These are phyloP conservation scores for Asterochloris sp. DNA, from an alignment of 139 green algal species.

Conservation along the genomic window DNA sequence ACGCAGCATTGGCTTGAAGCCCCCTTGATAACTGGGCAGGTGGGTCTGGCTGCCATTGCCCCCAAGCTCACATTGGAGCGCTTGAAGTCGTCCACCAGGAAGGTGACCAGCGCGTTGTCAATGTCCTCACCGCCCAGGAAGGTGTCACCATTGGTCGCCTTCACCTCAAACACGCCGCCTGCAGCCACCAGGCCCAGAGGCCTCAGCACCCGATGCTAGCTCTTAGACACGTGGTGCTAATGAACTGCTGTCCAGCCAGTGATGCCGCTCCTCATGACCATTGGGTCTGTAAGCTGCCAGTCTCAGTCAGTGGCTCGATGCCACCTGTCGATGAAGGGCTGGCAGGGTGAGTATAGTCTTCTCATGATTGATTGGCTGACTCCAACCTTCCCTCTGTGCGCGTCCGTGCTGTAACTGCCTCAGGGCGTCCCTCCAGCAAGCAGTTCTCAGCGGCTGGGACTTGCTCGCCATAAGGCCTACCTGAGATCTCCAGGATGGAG, in stretches of 20 bases:
- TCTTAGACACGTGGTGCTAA: too few species aligned
- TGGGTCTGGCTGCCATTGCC: too few species aligned
- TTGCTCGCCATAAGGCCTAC: slow-evolving; percentile 67
- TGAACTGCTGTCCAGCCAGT: too few species aligned
- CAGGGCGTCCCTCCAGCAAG: slow-evolving; percentile 97
- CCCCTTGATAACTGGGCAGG: too few species aligned
- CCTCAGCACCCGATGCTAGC: too few species aligned
- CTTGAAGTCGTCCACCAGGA: slow-evolving; percentile 54
- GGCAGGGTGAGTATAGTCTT: too few species aligned
- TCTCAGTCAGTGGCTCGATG: too few species aligned
- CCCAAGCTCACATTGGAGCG: slow-evolving; percentile 23
- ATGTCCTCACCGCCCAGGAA: slow-evolving; percentile 99
- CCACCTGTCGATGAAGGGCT: too few species aligned
- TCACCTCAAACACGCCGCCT: slow-evolving; percentile 62
- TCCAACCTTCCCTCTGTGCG: not conserved
- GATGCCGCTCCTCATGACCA: too few species aligned
- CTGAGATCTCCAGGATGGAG: slow-evolving; percentile 96
- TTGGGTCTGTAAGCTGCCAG: too few species aligned
- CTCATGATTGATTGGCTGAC: not conserved
- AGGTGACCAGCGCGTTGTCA: slow-evolving; percentile 84
- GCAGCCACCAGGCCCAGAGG: not conserved
- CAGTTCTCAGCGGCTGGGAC: slow-evolving; percentile 99
- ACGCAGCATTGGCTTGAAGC: too few species aligned
- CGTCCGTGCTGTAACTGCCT: slow-evolving; percentile 28
- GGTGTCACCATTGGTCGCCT: slow-evolving; percentile 99